Base-by-base conservation (phyloP, 495 filamentous ascomycete species). In the Podospora conica region DNA sequence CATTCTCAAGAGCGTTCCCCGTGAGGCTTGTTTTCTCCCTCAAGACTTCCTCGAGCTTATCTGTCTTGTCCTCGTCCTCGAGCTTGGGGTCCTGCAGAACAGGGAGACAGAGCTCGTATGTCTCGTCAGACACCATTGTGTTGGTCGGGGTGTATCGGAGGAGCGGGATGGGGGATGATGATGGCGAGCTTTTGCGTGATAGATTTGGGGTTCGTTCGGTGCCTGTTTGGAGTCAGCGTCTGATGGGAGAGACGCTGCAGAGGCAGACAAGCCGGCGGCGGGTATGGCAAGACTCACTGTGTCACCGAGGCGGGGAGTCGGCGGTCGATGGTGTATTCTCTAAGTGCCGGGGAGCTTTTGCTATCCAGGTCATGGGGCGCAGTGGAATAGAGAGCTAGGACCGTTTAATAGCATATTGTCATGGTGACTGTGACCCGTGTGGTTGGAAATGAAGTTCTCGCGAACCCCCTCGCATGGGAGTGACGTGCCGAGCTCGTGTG, bases 51-150 rank as follows among this genome's bases (percentile, higher is more conserved):
- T 96, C 92, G 60, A 97, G 81, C 78, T 89, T 93, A 76, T 99
- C 96, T 3, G 89, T 91, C 81, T 93, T 96, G 67, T 98, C 96
- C 74, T 99, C 96, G 70, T 98, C 96, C 68, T 96, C 91, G 24
- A 97, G 79, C 61, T 77, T 82, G 65, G 86, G 78, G 76, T 97
- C 91, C 78, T 94, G 87, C 56, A 99, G 87, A 74, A 97, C 83
- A 29, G 91, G 90, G 67, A 96, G 87, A 74, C 92, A 97, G 66
- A 91, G 83, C 73, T 96, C 95, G 79, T 95, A 94, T 20, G 94
- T 85, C 66, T 91, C 89, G 78, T 99, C 95, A 63, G 93, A 89
- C 29, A 96, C 87, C 96, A 98, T 98, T 48, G 40, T 48, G 70
- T 70, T 80, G 40, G 66, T n/a, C 15, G 40, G 15, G 7, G 40